Percentiles rank a stretch among this genome's conserved stretches.
phyloP scores from a whole-genome alignment of 108 stramenopile species.

The Cafeteria roenbergensis region DNA sequence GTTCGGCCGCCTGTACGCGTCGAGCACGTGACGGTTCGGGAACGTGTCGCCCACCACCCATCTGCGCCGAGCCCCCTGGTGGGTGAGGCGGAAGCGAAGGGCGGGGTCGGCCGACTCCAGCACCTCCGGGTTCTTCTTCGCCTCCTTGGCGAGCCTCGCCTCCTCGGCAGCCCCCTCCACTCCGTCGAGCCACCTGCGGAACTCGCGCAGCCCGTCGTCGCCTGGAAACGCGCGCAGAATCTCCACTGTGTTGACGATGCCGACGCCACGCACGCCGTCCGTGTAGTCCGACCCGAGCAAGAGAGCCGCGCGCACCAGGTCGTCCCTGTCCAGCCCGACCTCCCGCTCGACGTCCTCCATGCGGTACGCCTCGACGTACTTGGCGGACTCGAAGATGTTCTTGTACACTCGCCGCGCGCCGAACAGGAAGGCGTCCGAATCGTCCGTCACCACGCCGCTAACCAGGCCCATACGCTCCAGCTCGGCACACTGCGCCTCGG shows the following conservation, averaged over 20 bases:
- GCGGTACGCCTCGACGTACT: conserved; percentile 80
- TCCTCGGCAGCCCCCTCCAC: conserved; percentile 52
- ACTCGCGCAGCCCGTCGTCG: conserved; percentile 54
- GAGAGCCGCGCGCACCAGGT: conserved; percentile 76
- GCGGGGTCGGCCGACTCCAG: conserved; percentile 9
- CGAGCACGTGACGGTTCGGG: conserved; percentile 52
- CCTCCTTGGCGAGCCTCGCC: conserved; percentile 1
- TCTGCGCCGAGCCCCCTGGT: conserved; percentile 56
- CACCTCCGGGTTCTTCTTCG: conserved; percentile 15
- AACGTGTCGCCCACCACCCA: conserved; percentile 69
- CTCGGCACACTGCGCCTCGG: conserved; percentile 84
- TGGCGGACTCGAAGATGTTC: conserved; percentile 88
- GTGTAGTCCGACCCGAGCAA: conserved; percentile 93
- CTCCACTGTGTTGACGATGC: conserved; percentile 97
- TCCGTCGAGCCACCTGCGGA: conserved; percentile 69
- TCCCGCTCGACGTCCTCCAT: conserved; percentile 65
- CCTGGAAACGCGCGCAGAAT: conserved; percentile 63
- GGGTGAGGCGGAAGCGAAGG: conserved; percentile 52
- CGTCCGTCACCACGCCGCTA: conserved; percentile 91
- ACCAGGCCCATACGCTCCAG: conserved; percentile 71
- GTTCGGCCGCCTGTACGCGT: conserved; percentile 66
- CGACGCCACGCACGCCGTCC: conserved; percentile 86
- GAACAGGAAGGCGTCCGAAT: conserved; percentile 92
- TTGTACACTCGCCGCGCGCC: conserved; percentile 75
- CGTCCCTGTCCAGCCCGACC: conserved; percentile 60